Evolutionary conservation across 805 yeast genomes (phyloP).

Genomic region (Ogataea populi-albae): DNA sequence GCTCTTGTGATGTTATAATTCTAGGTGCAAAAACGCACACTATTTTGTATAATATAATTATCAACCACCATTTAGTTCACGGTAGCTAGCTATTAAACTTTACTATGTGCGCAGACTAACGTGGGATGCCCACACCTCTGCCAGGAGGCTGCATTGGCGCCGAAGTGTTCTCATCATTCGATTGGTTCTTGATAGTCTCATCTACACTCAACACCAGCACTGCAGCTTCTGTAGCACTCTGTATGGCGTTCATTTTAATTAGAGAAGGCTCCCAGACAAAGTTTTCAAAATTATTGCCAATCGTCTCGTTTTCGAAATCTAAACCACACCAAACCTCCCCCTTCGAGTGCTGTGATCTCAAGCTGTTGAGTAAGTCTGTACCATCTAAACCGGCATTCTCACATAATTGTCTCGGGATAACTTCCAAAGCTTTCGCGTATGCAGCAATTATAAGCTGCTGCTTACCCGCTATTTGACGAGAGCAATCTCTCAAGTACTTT

Average conservation of each 20-base stretch:
- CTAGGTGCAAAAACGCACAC: no score
- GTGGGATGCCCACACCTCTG: constrained; percentile 72
- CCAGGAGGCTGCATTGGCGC: constrained; percentile 27
- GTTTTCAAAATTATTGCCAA: constrained; percentile 78
- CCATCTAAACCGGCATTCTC: constrained; percentile 99
- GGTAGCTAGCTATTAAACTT: no score
- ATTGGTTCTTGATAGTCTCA: constrained; percentile 81
- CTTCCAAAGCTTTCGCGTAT: constrained; percentile 90
- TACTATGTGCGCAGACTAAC: constrained; percentile 12
- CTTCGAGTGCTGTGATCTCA: constrained; percentile 91
- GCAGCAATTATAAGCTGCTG: constrained; percentile 92
- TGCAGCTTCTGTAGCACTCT: constrained; percentile 96
- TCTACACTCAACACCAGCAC: constrained; percentile 90
- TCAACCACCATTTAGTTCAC: no score
- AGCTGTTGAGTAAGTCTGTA: constrained; percentile 84
- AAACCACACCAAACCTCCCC: constrained; percentile 92
- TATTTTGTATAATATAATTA: no score
- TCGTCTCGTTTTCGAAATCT: constrained; percentile 79
- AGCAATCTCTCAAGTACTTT: constrained; percentile 78
- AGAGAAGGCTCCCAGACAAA: constrained; percentile 98
- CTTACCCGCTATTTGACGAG: constrained; percentile 89
- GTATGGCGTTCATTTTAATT: constrained; percentile 89
- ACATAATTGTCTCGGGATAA: constrained; percentile 95
- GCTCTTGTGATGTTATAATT: no score
- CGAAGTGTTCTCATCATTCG: constrained; percentile 48